A percentile compares a stretch with the other conserved stretches of the same genome.
phyloP scores from a whole-genome alignment of 192 early-diverging fungal genomes.

The Backusella parvicylindrica region DNA sequence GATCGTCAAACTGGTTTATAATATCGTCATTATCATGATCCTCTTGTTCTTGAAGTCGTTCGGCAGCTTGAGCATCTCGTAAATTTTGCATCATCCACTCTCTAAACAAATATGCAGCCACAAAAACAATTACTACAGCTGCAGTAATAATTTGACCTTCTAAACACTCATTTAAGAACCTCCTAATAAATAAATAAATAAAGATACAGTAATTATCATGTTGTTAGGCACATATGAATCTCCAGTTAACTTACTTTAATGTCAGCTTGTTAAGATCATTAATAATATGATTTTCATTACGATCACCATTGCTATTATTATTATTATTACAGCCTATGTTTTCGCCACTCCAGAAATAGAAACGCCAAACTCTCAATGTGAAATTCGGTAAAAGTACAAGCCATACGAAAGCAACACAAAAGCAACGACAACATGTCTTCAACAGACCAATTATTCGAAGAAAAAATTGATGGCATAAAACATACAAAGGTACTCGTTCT shows the following conservation, averaged over 20 bases:
- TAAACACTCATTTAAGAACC: constrained; percentile 63
- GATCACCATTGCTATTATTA: neutral
- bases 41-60: neutral
- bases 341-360: constrained; percentile 81
- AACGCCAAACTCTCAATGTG: constrained; percentile 79
- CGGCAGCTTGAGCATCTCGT: constrained; percentile 15
- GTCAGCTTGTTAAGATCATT: neutral
- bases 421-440: constrained; percentile 46
- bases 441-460: constrained; percentile 13
- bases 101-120: constrained; percentile 76
- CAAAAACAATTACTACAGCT: constrained; percentile 70
- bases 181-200: constrained; percentile 21
- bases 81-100: constrained; percentile 85
- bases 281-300: neutral
- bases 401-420: constrained; percentile 73
- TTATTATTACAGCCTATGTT: constrained; percentile 34
- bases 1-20: neutral
- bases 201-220: too few species aligned
- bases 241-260: constrained; percentile 2
- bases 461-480: constrained; percentile 25
- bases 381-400: constrained; percentile 77
- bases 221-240: neutral
- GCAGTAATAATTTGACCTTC: constrained; percentile 84
- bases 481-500: constrained; percentile 53
- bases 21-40: neutral